phyloP scores from a whole-genome alignment of 2,329 filamentous ascomycete genomes.

The Arachnopeziza araneosa region DNA sequence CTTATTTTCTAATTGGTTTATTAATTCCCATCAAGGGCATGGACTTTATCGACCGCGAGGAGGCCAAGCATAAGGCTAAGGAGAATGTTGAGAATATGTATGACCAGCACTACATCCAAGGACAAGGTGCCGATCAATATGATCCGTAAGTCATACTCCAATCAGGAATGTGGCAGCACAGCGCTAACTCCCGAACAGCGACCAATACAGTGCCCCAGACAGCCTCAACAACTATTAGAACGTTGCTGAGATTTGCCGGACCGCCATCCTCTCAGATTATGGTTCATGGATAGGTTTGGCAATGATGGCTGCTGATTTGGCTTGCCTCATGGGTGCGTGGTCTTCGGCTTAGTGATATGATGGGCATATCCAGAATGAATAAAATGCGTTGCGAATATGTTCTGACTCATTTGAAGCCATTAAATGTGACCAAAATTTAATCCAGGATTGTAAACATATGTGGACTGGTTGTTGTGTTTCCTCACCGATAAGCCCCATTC shows the following conservation, averaged over 20 bases:
- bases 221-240: constrained; percentile 18
- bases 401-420: too few species aligned
- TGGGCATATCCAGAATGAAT: not conserved
- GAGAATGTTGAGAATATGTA: constrained; percentile 55
- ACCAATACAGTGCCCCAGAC: constrained; percentile 30
- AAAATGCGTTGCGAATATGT: not conserved
- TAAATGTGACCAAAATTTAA: too few species aligned
- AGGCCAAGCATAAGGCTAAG: constrained; percentile 54
- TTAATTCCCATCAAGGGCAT: constrained; percentile 44
- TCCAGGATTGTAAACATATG: not conserved
- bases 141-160: constrained; percentile 44
- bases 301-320: not conserved
- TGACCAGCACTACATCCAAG: constrained; percentile 52
- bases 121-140: constrained; percentile 44
- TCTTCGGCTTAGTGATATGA: not conserved
- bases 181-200: constrained; percentile 8
- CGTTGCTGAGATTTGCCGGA: not conserved
- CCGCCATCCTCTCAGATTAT: not conserved
- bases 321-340: not conserved
- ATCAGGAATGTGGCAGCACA: not conserved
- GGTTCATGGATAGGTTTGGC: not conserved
- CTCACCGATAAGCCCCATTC: not conserved
- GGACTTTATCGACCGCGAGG: constrained; percentile 51
- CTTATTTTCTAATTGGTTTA: not conserved
- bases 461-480: not conserved